Base-by-base conservation (phyloP, 1,139 yeast species). In the Candida glucosophila region DNA sequence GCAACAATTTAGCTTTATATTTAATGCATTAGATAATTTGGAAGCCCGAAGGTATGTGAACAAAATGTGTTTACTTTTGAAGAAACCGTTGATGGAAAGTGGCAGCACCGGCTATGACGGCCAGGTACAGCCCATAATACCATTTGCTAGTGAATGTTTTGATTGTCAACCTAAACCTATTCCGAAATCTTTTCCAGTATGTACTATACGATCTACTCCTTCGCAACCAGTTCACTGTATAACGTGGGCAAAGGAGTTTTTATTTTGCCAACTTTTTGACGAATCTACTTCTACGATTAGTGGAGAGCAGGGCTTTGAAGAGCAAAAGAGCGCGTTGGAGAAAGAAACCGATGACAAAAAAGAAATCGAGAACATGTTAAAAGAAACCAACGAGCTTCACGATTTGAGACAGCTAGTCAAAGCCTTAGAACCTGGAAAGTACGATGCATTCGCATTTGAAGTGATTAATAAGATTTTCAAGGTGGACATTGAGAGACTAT, bases 71-170 rank as follows among this genome's bases (percentile, higher is more conserved):
- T 66, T 88, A 13, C 79, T 81, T 31, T 59, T 83, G 17, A 61
- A 67, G 22, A 78, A 68, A 21, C 95, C 94, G 2, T 64, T 88
- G 29, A 74, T 90, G 67, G 98, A 92, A 50, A 74, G 88, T 33
- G 99, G 99, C 5, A 88, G 98, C 1, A 81, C 95, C 0, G 99
- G 99, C 0, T 82, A 77, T 38, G 77, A 77, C 34, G 98, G 98
- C 12, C 95, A 90, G 47, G 81, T 82, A 19, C 95, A 83, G 46
- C 96, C 95, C 2, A 88, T 92, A 29, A 68, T 73, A 35, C 94
- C 95, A 1, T 76, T 79, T 32, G 43, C 59, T 29, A 77, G 93
- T 5, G 98, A 90, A 54, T 92, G 99, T 53, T 92, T 86, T 50
- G 96, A 85, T 36, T 92, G 99, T 52, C 73, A 77, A 17, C 73